phyloP scores from a whole-genome alignment of 768 basidiomycete species.

The Trametes elegans region DNA sequence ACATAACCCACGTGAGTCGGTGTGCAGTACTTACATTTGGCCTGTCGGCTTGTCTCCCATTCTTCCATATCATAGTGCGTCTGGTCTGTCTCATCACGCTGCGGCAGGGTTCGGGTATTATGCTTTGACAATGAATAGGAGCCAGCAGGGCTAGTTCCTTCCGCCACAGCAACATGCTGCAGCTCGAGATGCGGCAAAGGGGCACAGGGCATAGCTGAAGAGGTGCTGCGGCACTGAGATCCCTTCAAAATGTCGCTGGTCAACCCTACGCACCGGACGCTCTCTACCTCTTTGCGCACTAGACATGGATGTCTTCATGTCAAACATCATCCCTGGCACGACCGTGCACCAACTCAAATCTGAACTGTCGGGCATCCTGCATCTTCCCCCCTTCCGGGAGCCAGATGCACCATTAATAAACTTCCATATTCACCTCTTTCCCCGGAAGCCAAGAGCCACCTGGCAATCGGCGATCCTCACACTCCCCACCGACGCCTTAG shows the following conservation, averaged over 20 bases:
- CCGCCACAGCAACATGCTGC: too few relatives aligned
- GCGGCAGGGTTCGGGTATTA: too few relatives aligned
- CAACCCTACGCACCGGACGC: background rate
- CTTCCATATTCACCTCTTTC: conserved; percentile 51
- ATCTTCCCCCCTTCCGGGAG: conserved; percentile 38
- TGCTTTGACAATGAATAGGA: too few relatives aligned
- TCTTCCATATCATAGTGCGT: too few relatives aligned
- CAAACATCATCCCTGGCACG: conserved; percentile 23
- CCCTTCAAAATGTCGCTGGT: background rate
- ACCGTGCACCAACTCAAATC: conserved; percentile 22
- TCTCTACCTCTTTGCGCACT: background rate
- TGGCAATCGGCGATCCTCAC: conserved; percentile 41
- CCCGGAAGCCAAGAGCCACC: conserved; percentile 26
- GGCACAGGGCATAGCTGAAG: too few relatives aligned
- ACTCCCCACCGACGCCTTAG: conserved; percentile 42
- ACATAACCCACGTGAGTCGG: too few relatives aligned
- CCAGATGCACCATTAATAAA: conserved; percentile 39
- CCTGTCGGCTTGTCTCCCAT: too few relatives aligned
- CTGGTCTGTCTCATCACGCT: too few relatives aligned
- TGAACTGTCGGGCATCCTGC: conserved; percentile 45
- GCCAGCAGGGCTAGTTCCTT: too few relatives aligned
- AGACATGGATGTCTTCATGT: conserved; percentile 37
- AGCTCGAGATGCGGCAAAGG: too few relatives aligned
- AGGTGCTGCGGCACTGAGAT: background rate
- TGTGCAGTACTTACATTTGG: too few relatives aligned